Base-by-base conservation (phyloP, 106 monocot species). In the Chionographis japonica region DNA sequence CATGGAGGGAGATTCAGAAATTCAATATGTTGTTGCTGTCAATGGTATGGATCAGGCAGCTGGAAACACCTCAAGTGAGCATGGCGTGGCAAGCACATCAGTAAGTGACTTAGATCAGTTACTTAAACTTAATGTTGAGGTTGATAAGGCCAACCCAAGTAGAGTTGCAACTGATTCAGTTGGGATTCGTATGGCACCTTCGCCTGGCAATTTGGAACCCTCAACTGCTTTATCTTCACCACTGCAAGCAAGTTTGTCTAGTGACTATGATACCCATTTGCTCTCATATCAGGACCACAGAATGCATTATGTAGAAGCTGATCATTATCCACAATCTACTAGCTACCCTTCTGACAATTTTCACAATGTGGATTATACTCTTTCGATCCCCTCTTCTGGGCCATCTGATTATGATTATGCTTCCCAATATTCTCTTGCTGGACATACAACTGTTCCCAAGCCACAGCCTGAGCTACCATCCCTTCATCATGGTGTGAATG, bases 11-110 rank as follows among this genome's bases (percentile, higher is more conserved):
- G 83, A 91, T 77, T 77, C 78, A 60, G 92, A 85, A 69, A 73
- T 79, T 37, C 80, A 82, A 27, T 97, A 89, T 80, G 73, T 92
- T 56, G 84, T 86, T 81, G 95, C 95, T 51, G 82, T 97, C 52
- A 97, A 97, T 87, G 89, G 92, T 19, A 87, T 97, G 63, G 92
- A 86, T 43, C 8, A 60, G 49, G 79, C 60, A 68, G 59, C 78
- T 58, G 79, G 65, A 54, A 85, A 79, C 58, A 60, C 43, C 40
- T 83, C 74, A 54, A 75, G 77, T 72, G 88, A 81, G 2, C 73
- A 78, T 74, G 94, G 78, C 37, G 60, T 75, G 17, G 74, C 56
- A 66, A 79, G 71, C 56, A 71, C 74, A 16, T 88, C 83, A 50
- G 68, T 60, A 40, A 84, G 74, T 68, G 82, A 89, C 41, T 54